phyloP scores from a whole-genome alignment of 805 yeast genomes.

The Wickerhamiella galacta region DNA sequence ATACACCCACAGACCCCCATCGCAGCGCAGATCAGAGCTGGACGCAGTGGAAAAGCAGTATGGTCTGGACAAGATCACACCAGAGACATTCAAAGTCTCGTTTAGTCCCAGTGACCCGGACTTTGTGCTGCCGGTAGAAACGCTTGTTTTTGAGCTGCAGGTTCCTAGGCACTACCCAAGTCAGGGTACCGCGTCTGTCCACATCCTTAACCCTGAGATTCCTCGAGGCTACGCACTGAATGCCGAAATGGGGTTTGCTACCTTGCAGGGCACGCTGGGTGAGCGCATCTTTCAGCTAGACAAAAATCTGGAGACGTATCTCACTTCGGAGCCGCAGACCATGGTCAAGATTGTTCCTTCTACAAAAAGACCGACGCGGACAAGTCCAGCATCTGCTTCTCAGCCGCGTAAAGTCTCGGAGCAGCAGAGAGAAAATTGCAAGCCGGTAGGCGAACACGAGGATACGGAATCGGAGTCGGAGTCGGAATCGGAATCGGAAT shows the following conservation, averaged over 20 bases:
- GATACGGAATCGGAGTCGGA: background rate
- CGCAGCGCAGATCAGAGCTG: conserved; percentile 13
- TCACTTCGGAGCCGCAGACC: conserved; percentile 41
- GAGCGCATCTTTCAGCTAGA: conserved; percentile 42
- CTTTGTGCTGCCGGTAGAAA: conserved; percentile 46
- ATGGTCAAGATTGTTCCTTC: conserved; percentile 43
- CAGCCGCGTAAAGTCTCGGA: too few species aligned
- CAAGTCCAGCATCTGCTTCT: too few species aligned
- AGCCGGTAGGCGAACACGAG: conserved; percentile 8
- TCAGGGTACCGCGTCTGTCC: conserved; percentile 30
- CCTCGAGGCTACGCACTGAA: conserved; percentile 53
- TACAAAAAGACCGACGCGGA: conserved; percentile 1
- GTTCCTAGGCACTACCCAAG: conserved; percentile 43
- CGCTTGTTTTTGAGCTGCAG: conserved; percentile 34
- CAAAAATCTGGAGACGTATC: conserved; percentile 37
- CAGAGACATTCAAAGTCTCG: conserved; percentile 10
- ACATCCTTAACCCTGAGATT: conserved; percentile 47
- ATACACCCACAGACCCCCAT: too few species aligned
- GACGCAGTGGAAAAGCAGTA: conserved; percentile 8
- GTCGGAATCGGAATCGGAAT: conserved; percentile 12
- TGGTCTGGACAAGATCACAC: conserved; percentile 9
- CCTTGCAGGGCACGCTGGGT: conserved; percentile 26
- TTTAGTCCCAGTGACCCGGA: conserved; percentile 50
- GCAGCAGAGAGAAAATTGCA: conserved; percentile 5
- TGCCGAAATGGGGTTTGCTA: conserved; percentile 45